Conservation (phyloP, 2,329 filamentous ascomycete genomes). For the Neofusicoccum sp. region DNA sequence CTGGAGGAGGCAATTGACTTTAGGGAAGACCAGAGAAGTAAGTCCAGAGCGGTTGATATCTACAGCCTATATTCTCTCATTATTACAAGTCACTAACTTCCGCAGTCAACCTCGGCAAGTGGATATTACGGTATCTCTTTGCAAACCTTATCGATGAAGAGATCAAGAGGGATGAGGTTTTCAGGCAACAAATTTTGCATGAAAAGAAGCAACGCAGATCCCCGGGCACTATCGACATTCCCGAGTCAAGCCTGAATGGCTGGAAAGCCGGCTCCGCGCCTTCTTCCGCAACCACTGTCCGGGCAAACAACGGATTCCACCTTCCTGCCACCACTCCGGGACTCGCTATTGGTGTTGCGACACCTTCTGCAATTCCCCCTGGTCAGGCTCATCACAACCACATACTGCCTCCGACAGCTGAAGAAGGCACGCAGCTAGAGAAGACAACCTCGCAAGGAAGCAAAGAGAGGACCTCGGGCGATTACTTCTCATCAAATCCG, state of each 20-base stretch:
- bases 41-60: conserved; percentile 29
- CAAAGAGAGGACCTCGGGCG: conserved; percentile 58
- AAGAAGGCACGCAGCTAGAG: conserved; percentile 50
- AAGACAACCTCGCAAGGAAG: conserved; percentile 57
- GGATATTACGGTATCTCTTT: conserved; percentile 92
- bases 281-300: conserved; percentile 52
- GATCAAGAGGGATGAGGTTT: conserved; percentile 73
- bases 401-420: conserved; percentile 39
- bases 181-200: conserved; percentile 68
- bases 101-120: conserved; percentile 90
- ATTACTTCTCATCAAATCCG: conserved; percentile 71
- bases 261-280: conserved; percentile 43
- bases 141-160: conserved; percentile 86
- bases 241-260: conserved; percentile 45
- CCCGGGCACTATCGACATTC: conserved; percentile 61
- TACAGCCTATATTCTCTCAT: not conserved
- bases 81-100: conserved; percentile 21
- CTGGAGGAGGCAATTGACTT: conserved; percentile 75
- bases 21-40: conserved; percentile 89
- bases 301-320: conserved; percentile 60
- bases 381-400: conserved; percentile 30
- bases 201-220: conserved; percentile 61
- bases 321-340: conserved; percentile 69
- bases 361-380: conserved; percentile 51
- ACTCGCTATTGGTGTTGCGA: conserved; percentile 73